Percentiles rank a stretch among this genome's conserved stretches.
Evolutionary conservation across 1,284 basidiomycete genomes (phyloP).

Genomic region (Mycena citricolor): DNA sequence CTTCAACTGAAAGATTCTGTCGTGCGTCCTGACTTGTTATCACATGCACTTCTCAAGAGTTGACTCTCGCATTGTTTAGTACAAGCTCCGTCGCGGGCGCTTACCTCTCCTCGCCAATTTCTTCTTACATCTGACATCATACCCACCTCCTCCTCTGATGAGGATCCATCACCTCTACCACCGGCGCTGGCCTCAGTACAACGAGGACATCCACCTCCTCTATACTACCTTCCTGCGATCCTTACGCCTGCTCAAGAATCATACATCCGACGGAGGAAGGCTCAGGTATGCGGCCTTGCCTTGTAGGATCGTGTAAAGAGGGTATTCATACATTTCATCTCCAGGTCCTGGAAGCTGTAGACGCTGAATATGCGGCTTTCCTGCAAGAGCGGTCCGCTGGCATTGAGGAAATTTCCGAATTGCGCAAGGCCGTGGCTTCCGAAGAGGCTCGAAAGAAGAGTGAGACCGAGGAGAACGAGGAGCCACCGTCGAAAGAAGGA

Average conservation of each 20-base stretch:
- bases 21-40: slow-evolving; percentile 42
- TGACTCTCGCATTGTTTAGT: slow-evolving; percentile 37
- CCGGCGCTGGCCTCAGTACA: slow-evolving; percentile 49
- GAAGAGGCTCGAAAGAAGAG: slow-evolving; percentile 54
- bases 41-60: background rate
- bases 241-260: slow-evolving; percentile 69
- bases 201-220: slow-evolving; percentile 67
- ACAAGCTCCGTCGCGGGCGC: slow-evolving; percentile 67
- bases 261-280: slow-evolving; percentile 61
- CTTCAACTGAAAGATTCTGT: slow-evolving; percentile 76
- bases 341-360: slow-evolving; percentile 61
- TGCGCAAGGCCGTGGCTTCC: slow-evolving; percentile 64
- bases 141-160: slow-evolving; percentile 36
- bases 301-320: slow-evolving; percentile 10
- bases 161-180: slow-evolving; percentile 28
- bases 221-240: slow-evolving; percentile 73
- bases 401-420: slow-evolving; percentile 58
- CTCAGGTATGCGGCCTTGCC: slow-evolving; percentile 47
- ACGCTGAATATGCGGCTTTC: slow-evolving; percentile 69
- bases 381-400: slow-evolving; percentile 55
- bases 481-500: slow-evolving; percentile 28
- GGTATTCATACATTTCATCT: slow-evolving; percentile 3
- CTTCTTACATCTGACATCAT: slow-evolving; percentile 72
- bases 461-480: slow-evolving; percentile 28
- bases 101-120: slow-evolving; percentile 74